Evolutionary conservation across 805 yeast species (phyloP).

Genomic region (Teunomyces atbi): DNA sequence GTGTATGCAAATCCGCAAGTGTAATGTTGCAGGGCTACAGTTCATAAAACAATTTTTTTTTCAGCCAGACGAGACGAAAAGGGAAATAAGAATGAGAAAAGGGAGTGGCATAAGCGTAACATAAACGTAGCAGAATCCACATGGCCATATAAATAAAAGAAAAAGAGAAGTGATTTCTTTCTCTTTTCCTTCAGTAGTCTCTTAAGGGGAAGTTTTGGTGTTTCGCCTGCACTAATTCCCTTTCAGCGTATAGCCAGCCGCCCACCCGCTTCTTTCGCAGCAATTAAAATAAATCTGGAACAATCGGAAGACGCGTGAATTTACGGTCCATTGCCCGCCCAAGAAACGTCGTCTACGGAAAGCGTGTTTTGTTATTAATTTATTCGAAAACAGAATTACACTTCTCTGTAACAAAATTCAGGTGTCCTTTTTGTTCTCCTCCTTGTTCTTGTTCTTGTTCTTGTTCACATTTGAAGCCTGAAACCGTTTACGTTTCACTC

Average conservation of each 20-base stretch:
- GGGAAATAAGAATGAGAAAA: too few species aligned
- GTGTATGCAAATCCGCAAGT: not conserved
- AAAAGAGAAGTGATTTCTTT: too few species aligned
- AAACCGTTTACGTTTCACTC: not conserved
- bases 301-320: slow-evolving; percentile 3
- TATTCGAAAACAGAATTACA: not conserved
- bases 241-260: not conserved
- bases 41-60: not conserved
- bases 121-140: not conserved
- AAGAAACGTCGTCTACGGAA: not conserved
- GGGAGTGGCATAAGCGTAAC: not conserved
- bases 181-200: too few species aligned
- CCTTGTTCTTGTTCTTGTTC: too few species aligned
- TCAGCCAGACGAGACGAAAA: not conserved
- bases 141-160: not conserved
- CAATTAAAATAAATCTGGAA: not conserved
- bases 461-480: too few species aligned
- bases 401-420: not conserved
- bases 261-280: slow-evolving; percentile 1
- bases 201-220: not conserved
- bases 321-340: not conserved
- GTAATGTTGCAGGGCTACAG: not conserved
- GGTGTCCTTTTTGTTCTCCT: not conserved
- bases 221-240: not conserved
- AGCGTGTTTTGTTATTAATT: not conserved